These are phyloP conservation scores for Alternaria dauci DNA, from an alignment of 2,329 filamentous ascomycete species.

Conservation along the genomic window DNA sequence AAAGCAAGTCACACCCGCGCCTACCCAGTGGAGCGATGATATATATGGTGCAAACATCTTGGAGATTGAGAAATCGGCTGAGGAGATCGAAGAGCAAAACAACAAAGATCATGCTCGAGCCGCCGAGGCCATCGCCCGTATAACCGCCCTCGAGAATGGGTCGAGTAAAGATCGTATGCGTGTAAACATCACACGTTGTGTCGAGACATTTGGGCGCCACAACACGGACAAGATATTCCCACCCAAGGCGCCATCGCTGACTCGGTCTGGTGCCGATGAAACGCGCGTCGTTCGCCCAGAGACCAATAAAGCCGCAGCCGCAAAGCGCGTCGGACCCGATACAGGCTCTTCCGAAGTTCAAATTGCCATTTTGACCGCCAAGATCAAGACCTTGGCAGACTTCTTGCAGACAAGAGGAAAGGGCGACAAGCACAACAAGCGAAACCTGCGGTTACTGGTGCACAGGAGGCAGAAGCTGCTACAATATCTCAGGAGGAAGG, in stretches of 20 bases:
- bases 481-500: conserved; percentile 85
- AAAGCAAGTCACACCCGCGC: conserved; percentile 5
- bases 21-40: conserved; percentile 18
- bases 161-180: conserved; percentile 80
- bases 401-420: conserved; percentile 74
- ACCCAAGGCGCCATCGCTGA: conserved; percentile 63
- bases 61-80: conserved; percentile 19
- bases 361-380: conserved; percentile 91
- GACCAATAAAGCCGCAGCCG: conserved; percentile 38
- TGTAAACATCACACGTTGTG: conserved; percentile 83
- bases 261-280: conserved; percentile 56
- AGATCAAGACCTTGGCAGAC: conserved; percentile 83
- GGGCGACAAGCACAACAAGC: conserved; percentile 93
- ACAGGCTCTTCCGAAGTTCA: conserved; percentile 98
- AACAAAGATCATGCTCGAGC: conserved; percentile 69
- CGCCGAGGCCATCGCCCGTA: conserved; percentile 77
- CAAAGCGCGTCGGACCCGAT: conserved; percentile 81
- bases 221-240: conserved; percentile 77
- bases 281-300: conserved; percentile 55
- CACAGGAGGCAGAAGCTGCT: conserved; percentile 90
- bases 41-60: conserved; percentile 8
- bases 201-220: conserved; percentile 90
- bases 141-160: conserved; percentile 78
- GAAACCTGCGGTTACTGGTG: conserved; percentile 83
- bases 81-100: conserved; percentile 35